Base-by-base conservation (phyloP, 306 rosid species). In the Vachellia pachyceras region DNA sequence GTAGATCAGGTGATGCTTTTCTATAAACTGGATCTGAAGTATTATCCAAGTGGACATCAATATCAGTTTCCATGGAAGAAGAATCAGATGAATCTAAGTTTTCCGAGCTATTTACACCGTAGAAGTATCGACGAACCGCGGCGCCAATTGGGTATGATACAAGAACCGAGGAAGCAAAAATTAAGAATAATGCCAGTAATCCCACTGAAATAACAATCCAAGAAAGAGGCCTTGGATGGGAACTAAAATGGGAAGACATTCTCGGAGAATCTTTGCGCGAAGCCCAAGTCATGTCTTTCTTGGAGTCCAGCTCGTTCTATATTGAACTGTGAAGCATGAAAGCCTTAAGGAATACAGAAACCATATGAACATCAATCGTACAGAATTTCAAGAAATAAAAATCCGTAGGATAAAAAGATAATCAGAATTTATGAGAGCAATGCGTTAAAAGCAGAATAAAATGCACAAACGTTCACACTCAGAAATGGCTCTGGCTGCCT, bases 121-220 rank as follows among this genome's bases (percentile, higher is more conserved):
- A 88, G 79, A 93, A 92, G 68, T 89, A 92, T 18, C 91, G 90
- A 1, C 86, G 88, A 85, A 96, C 85, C 2, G 90, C 81, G 65
- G 91, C 84, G 64, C 97, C 92, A 73, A 92, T 36, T 0, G 98
- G 98, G 66, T 85, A 80, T 15, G 94, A 87, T 5, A 90, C 85
- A 74, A 96, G 89, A 84, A 87, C 79, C 85, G 83, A 88, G 0
- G 94, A 96, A 82, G 97, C 97, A 77, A 88, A 82, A 60, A 85
- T 40, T 54, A 93, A 83, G 86, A 92, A 93, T 80, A 92, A 39
- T 47, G 98, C 97, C 76, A 90, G 77, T 77, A 86, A 91, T 81
- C 92, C 94, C 41, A 90, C 93, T 14, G 89, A 84, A 85, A 86
- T 67, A 36, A 82, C 91, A 84, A 92, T 93, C 97, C 94, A 84